Percentiles rank a stretch among this genome's conserved stretches.
These are phyloP conservation scores for Paramecium tetraurelia DNA, from an alignment of 73 alveolate genomes.

Conservation along the genomic window DNA sequence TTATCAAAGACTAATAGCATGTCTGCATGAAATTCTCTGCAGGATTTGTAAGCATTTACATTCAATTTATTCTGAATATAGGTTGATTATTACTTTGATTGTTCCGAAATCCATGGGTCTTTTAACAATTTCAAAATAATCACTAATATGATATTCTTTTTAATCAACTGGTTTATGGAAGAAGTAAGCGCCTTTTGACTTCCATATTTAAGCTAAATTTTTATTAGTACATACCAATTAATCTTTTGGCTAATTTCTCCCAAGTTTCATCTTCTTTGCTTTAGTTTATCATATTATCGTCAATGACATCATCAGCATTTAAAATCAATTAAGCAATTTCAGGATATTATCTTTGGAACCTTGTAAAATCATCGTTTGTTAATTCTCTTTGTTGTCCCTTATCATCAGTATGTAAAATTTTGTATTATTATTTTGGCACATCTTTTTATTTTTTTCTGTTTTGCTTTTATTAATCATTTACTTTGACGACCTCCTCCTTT, in stretches of 20 bases:
- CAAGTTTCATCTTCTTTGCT: slow-evolving; percentile 57
- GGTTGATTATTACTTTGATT: slow-evolving; percentile 67
- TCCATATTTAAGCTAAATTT: slow-evolving; percentile 75
- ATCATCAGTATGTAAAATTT: slow-evolving; percentile 58
- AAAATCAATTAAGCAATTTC: slow-evolving; percentile 45
- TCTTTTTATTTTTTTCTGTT: slow-evolving; percentile 45
- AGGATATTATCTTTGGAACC: slow-evolving; percentile 56
- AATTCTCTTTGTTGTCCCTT: slow-evolving; percentile 61
- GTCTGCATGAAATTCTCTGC: slow-evolving; percentile 34
- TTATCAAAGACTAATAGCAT: slow-evolving; percentile 39
- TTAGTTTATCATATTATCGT: slow-evolving; percentile 39
- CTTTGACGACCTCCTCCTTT: slow-evolving; percentile 1
- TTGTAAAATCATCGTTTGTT: slow-evolving; percentile 48
- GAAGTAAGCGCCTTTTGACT: slow-evolving; percentile 80
- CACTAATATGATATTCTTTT: slow-evolving; percentile 78
- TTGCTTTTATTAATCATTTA: neutral
- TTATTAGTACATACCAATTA: slow-evolving; percentile 54
- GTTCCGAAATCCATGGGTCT: slow-evolving; percentile 96
- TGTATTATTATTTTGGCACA: slow-evolving; percentile 41
- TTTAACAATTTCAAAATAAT: slow-evolving; percentile 86
- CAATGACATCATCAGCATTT: slow-evolving; percentile 60
- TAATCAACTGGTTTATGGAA: slow-evolving; percentile 96
- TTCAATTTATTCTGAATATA: slow-evolving; percentile 37
- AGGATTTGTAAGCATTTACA: slow-evolving; percentile 44
- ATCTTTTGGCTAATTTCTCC: slow-evolving; percentile 60